phyloP scores from a whole-genome alignment of 352 stramenopile genomes.

The Phytophthora ramorum region DNA sequence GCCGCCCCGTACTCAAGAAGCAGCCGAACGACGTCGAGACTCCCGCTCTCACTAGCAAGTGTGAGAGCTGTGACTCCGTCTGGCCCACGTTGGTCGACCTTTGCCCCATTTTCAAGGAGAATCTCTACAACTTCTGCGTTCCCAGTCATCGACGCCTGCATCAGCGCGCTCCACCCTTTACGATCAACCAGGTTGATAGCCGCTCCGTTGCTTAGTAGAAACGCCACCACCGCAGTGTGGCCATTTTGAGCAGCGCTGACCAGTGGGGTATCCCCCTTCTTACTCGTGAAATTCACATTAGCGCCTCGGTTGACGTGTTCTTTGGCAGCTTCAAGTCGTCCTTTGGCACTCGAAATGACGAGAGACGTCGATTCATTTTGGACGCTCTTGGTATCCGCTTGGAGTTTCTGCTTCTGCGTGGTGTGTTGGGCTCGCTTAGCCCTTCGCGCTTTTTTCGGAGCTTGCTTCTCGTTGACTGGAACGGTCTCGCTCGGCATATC shows the following conservation, averaged over 20 bases:
- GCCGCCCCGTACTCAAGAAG: not conserved
- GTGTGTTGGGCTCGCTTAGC: not conserved
- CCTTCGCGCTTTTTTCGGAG: not conserved
- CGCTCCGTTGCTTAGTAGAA: not conserved
- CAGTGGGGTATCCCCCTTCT: conserved; percentile 9
- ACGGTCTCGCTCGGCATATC: not conserved
- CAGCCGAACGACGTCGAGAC: not conserved
- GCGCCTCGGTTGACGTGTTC: not conserved
- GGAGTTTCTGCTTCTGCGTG: not conserved
- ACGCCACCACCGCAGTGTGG: not conserved
- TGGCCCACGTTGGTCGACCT: conserved; percentile 1
- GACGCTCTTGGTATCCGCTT: not conserved
- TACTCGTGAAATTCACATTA: not conserved
- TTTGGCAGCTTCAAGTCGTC: not conserved
- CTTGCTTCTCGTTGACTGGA: not conserved
- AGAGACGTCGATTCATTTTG: not conserved
- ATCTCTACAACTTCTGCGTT: not conserved
- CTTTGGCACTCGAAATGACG: not conserved
- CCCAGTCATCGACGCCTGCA: not conserved
- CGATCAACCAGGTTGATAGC: not conserved
- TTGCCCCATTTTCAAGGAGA: not conserved
- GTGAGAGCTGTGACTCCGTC: not conserved
- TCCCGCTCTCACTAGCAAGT: not conserved
- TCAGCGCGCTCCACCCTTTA: not conserved
- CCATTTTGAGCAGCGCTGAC: conserved; percentile 11